Conservation (phyloP, 495 filamentous ascomycete species). For the Penicillium bialowiezense region DNA sequence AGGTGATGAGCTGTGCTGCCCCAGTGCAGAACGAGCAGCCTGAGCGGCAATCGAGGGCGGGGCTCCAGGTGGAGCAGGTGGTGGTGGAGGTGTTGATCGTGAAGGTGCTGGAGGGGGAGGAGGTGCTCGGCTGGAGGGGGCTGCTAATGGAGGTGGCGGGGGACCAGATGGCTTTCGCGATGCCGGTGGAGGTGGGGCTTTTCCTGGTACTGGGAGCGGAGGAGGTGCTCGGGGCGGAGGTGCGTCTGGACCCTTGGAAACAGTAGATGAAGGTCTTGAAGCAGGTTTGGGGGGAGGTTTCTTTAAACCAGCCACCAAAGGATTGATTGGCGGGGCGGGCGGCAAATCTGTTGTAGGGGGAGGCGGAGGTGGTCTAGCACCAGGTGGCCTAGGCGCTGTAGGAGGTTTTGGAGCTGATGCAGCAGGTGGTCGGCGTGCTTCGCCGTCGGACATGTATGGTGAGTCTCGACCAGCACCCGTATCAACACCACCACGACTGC, state of each 20-base stretch:
- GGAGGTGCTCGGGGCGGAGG: constrained; percentile 65
- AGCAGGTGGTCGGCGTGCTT: constrained; percentile 43
- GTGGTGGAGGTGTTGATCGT: constrained; percentile 36
- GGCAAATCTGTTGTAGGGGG: constrained; percentile 54
- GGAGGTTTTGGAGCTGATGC: constrained; percentile 56
- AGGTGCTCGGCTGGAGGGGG: constrained; percentile 40
- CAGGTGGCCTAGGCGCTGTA: constrained; percentile 62
- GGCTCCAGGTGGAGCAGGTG: constrained; percentile 37
- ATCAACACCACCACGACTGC: constrained; percentile 84
- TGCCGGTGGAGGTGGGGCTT: constrained; percentile 45
- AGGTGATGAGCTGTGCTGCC: constrained; percentile 11
- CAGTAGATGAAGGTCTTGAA: constrained; percentile 50
- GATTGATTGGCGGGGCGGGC: constrained; percentile 50
- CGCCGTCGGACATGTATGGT: constrained; percentile 77
- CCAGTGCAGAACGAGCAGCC: constrained; percentile 37
- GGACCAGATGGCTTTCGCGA: constrained; percentile 64
- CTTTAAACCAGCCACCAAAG: constrained; percentile 57
- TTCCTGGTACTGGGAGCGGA: constrained; percentile 55
- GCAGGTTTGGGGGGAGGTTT: constrained; percentile 53
- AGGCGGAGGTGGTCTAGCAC: constrained; percentile 47
- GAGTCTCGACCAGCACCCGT: constrained; percentile 80
- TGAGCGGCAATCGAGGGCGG: constrained; percentile 40
- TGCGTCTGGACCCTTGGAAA: constrained; percentile 48
- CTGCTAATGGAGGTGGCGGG: constrained; percentile 40
- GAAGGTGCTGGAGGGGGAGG: constrained; percentile 48